Conservation (phyloP, 192 early-diverging fungal genomes). For the Allomyces macrogynus region DNA sequence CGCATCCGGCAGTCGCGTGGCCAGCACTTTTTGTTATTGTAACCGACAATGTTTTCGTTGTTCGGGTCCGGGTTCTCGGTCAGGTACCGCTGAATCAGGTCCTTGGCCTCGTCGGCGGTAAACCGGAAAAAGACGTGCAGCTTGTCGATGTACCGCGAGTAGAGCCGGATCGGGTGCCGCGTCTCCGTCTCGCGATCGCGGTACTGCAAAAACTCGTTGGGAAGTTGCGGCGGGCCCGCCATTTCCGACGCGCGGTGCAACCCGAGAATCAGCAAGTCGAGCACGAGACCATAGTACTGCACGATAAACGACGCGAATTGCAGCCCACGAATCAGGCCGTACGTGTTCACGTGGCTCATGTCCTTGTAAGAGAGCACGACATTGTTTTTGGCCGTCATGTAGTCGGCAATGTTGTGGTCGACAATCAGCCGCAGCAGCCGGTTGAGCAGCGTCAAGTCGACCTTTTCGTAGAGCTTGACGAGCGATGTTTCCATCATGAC, state of each 20-base stretch:
- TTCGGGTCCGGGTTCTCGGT: slow-evolving; percentile 98
- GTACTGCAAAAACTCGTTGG: slow-evolving; percentile 95
- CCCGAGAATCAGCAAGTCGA: slow-evolving; percentile 85
- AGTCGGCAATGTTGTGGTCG: slow-evolving; percentile 99
- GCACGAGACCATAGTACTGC: slow-evolving; percentile 95
- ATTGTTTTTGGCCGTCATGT: slow-evolving; percentile 99
- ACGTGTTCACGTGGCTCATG: slow-evolving; percentile 97
- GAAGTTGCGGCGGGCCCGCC: slow-evolving; percentile 76
- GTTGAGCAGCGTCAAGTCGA: slow-evolving; percentile 89
- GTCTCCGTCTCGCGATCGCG: slow-evolving; percentile 74
- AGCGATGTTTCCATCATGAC: slow-evolving; percentile 92
- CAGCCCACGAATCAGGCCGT: slow-evolving; percentile 88
- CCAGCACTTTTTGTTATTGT: slow-evolving; percentile 97
- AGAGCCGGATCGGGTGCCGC: slow-evolving; percentile 90
- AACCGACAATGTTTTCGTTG: slow-evolving; percentile 95
- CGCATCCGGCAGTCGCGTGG: slow-evolving; percentile 98
- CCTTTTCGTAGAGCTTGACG: slow-evolving; percentile 85
- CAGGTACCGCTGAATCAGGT: slow-evolving; percentile 87
- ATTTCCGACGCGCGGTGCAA: slow-evolving; percentile 88
- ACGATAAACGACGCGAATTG: slow-evolving; percentile 96
- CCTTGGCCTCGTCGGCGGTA: slow-evolving; percentile 76
- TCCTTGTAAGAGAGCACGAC: slow-evolving; percentile 94
- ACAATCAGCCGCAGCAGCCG: slow-evolving; percentile 82
- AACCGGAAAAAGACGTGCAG: slow-evolving; percentile 90
- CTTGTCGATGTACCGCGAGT: slow-evolving; percentile 83